Conservation (phyloP, 352 stramenopile species). For the Blastocystis sp. region DNA sequence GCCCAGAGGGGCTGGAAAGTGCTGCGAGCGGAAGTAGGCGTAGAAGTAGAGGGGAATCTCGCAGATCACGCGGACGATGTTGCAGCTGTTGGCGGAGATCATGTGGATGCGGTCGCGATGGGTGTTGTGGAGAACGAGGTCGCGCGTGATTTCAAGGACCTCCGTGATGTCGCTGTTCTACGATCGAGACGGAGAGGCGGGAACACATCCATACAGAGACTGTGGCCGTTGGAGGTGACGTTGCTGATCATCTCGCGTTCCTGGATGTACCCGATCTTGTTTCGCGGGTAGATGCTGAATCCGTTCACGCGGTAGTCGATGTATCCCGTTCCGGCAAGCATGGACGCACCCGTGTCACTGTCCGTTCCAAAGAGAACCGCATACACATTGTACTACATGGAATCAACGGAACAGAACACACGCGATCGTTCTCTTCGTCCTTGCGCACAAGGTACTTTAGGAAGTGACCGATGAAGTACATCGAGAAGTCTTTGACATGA, state of each 20-base stretch:
- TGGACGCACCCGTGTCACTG: not conserved
- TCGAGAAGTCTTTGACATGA: slow-evolving; percentile 16
- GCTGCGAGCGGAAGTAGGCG: not conserved
- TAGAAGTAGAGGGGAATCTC: slow-evolving; percentile 5
- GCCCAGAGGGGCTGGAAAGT: not conserved
- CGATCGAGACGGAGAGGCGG: not conserved
- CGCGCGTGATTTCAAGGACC: not conserved
- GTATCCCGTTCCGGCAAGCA: not conserved
- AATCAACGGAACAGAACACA: not conserved
- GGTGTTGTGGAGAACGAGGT: not conserved
- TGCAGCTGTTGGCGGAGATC: slow-evolving; percentile 9
- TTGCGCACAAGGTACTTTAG: slow-evolving; percentile 2
- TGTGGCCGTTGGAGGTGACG: not conserved
- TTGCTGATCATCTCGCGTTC: slow-evolving; percentile 28
- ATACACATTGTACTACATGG: not conserved
- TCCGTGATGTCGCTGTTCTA: slow-evolving; percentile 13
- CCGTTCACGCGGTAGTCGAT: slow-evolving; percentile 22
- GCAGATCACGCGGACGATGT: not conserved
- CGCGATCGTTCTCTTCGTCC: not conserved
- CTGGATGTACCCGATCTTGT: slow-evolving; percentile 34
- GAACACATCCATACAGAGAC: slow-evolving; percentile 7
- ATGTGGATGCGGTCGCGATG: slow-evolving; percentile 20
- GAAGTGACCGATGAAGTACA: slow-evolving; percentile 2
- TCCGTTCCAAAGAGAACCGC: not conserved
- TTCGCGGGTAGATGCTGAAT: not conserved